Base-by-base conservation (phyloP, 2,329 filamentous ascomycete species). In the Pseudogymnoascus sp. region DNA sequence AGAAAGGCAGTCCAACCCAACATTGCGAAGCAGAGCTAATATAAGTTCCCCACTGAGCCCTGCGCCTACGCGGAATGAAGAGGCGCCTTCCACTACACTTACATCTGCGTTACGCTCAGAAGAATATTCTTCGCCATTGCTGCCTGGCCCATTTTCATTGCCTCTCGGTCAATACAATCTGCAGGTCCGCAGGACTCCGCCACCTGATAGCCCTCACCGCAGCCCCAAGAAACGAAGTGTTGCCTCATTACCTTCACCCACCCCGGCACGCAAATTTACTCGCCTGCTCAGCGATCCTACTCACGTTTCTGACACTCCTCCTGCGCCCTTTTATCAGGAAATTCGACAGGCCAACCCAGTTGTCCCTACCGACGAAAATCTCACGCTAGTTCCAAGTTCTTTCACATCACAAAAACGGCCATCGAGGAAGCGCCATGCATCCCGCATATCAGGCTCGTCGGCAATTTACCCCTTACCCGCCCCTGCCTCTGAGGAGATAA, bases 401-500 rank as follows among this genome's bases (percentile, higher is more conserved):
- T 30, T 7, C 37, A 57, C 38, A 21, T 19, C 26, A 3, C 37
- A 60, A 26, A 30, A 38, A 15, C 35, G 38, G 23, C 70, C 81
- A 5, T 18, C n/a, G 3, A 12, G 26, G 5, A 52, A 52, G 9
- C 45, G 45, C 2, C 45, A 18, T 19, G 45, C 45, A 52, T 52
- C 45, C 10, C 45, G 26, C 45, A 30, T 52, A 37, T 33, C 55
- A 37, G 18, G 18, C 15, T 5, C 35, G 5, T 57, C 13, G 3
- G 77, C 80, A 48, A 82, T 89, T 55, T 72, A 73, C 2, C 73
- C 85, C 0, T 78, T 81, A 0, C 77, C 76, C 0, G 85, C 86
- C 0, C 70, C 76, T 3, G 74, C 79, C 1, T 79, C 78, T 3
- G 71, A 73, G 13, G 64, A 61, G 2, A 66, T 71, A 2, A 71